Evolutionary conservation across 2,329 filamentous ascomycete species (phyloP).

Genomic region (Colletotrichum falcatum): DNA sequence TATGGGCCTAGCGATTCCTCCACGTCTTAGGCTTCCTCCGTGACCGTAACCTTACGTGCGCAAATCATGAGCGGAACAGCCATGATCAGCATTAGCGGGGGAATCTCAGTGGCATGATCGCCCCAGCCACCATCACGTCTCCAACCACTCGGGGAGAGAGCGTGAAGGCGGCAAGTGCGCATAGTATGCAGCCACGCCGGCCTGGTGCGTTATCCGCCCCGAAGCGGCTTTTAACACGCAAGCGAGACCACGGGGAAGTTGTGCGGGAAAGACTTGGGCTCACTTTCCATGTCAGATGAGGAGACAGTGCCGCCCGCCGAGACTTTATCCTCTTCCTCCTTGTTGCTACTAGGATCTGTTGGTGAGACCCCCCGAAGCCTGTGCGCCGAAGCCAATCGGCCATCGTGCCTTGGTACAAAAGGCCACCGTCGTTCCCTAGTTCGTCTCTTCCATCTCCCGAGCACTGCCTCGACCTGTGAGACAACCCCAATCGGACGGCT

Average conservation of each 20-base stretch:
- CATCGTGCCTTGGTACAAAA: constrained; percentile 15
- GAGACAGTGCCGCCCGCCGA: neutral
- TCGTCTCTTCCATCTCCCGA: constrained; percentile 12
- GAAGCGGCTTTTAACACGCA: neutral
- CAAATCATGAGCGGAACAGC: neutral
- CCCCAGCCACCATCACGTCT: constrained; percentile 11
- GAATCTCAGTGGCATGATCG: constrained; percentile 7
- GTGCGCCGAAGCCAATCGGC: constrained; percentile 27
- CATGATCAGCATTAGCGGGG: constrained; percentile 14
- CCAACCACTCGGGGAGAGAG: constrained; percentile 4
- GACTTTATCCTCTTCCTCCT: neutral
- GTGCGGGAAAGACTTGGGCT: neutral
- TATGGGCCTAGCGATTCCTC: constrained; percentile 2
- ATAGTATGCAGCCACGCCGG: constrained; percentile 1
- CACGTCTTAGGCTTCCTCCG: constrained; percentile 20
- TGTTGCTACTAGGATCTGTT: neutral
- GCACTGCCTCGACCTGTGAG: constrained; percentile 3
- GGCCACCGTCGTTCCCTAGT: constrained; percentile 9
- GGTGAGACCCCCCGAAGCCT: constrained; percentile 20
- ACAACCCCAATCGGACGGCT: constrained; percentile 13
- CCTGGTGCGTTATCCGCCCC: constrained; percentile 1
- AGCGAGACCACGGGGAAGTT: neutral
- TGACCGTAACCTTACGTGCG: neutral
- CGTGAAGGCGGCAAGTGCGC: neutral
- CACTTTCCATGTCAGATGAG: constrained; percentile 10